Evolutionary conservation across 2,329 filamentous ascomycete species (phyloP).

Genomic region (Phialophora tarda): DNA sequence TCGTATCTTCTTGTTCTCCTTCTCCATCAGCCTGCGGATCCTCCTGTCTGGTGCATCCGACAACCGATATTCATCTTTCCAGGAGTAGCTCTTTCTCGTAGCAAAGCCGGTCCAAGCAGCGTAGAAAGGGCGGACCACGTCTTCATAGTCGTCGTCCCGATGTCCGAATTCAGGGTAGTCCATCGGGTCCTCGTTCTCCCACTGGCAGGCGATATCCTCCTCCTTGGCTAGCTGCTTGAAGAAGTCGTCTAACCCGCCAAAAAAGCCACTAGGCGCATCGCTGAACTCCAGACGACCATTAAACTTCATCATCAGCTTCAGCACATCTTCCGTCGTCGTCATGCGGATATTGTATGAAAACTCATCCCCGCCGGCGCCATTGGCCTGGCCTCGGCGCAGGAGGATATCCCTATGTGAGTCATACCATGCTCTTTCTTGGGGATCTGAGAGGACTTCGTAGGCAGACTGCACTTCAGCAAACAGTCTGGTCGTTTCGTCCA

Average conservation of each 20-base stretch:
- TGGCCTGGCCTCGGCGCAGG: constrained; percentile 65
- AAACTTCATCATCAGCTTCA: constrained; percentile 78
- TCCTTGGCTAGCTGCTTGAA: constrained; percentile 83
- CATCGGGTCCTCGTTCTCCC: constrained; percentile 64
- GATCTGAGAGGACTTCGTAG: constrained; percentile 94
- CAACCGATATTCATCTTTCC: constrained; percentile 83
- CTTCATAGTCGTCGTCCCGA: constrained; percentile 75
- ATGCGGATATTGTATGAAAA: constrained; percentile 73
- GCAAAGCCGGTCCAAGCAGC: constrained; percentile 77
- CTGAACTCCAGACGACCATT: constrained; percentile 77
- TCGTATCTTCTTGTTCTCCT: constrained; percentile 84
- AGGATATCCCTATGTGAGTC: constrained; percentile 91
- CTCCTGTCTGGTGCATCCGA: constrained; percentile 87
- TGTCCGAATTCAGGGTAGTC: constrained; percentile 84
- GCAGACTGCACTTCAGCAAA: constrained; percentile 94
- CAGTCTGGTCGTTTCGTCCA: constrained; percentile 77
- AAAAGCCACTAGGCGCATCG: constrained; percentile 83
- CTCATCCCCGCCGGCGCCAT: constrained; percentile 54
- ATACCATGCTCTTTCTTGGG: constrained; percentile 96
- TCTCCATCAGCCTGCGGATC: constrained; percentile 85
- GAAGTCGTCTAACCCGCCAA: constrained; percentile 73
- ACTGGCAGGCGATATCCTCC: constrained; percentile 75
- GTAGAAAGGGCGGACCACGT: constrained; percentile 81
- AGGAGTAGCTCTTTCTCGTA: constrained; percentile 84
- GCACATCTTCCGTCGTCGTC: constrained; percentile 80